phyloP scores from a whole-genome alignment of 768 basidiomycete genomes.

The Pleurotus sapidus region DNA sequence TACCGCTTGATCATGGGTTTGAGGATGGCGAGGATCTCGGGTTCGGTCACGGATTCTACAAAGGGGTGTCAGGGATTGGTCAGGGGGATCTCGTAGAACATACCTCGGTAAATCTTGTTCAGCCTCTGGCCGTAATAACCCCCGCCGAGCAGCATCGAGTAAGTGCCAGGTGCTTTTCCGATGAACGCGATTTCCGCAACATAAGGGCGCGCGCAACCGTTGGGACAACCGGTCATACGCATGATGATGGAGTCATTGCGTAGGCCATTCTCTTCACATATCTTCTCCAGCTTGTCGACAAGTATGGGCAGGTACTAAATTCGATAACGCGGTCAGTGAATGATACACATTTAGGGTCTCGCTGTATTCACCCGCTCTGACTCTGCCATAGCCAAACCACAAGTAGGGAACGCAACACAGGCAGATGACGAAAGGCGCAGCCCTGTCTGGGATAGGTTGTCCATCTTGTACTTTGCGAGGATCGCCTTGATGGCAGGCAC shows the following conservation, averaged over 20 bases:
- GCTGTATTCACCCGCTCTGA: conserved; percentile 46
- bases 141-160: conserved; percentile 94
- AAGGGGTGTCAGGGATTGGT: not conserved
- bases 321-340: not conserved
- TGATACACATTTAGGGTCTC: not conserved
- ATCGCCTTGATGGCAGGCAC: conserved; percentile 75
- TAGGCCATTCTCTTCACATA: conserved; percentile 91
- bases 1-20: conserved; percentile 93
- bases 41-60: conserved; percentile 82
- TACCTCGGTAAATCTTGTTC: conserved; percentile 93
- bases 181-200: conserved; percentile 94
- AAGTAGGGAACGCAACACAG: conserved; percentile 97
- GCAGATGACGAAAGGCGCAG: conserved; percentile 89
- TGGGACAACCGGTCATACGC: conserved; percentile 98
- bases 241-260: conserved; percentile 95
- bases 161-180: conserved; percentile 91
- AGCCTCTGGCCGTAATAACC: conserved; percentile 93
- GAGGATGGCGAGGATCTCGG: conserved; percentile 88
- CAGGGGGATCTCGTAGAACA: conserved; percentile 4
- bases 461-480: conserved; percentile 83
- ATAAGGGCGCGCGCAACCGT: conserved; percentile 92
- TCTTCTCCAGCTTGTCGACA: conserved; percentile 91
- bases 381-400: conserved; percentile 60
- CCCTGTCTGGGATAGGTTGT: conserved; percentile 77
- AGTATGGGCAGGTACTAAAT: conserved; percentile 85